Percentiles rank a stretch among this genome's conserved stretches.
Evolutionary conservation across 2,329 filamentous ascomycete genomes (phyloP).

Genomic region (Botrytis hyacinthi): DNA sequence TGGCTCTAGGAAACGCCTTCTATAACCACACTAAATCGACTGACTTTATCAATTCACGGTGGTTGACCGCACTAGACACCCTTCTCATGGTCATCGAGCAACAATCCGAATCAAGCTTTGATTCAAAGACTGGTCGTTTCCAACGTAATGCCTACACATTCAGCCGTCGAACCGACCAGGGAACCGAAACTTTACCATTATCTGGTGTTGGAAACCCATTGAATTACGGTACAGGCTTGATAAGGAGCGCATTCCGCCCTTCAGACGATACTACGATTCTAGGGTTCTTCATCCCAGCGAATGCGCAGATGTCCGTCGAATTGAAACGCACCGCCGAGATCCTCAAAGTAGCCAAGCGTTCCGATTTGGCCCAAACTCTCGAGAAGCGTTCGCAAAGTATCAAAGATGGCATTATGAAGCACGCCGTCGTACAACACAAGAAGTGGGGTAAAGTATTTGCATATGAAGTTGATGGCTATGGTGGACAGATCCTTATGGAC

Average conservation of each 20-base stretch:
- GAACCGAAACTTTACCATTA: conserved; percentile 87
- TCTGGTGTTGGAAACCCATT: conserved; percentile 87
- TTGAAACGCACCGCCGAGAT: conserved; percentile 70
- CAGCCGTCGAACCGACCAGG: conserved; percentile 72
- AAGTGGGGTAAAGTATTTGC: conserved; percentile 79
- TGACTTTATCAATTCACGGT: conserved; percentile 75
- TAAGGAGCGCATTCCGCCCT: conserved; percentile 89
- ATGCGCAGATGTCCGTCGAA: conserved; percentile 94
- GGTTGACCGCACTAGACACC: conserved; percentile 74
- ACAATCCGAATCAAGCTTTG: conserved; percentile 80
- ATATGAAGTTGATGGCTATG: conserved; percentile 85
- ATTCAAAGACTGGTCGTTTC: conserved; percentile 62
- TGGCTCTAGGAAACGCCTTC: conserved; percentile 83
- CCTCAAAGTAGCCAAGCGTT: conserved; percentile 57
- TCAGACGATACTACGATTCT: conserved; percentile 94
- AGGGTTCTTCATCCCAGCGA: conserved; percentile 91
- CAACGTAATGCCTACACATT: conserved; percentile 81
- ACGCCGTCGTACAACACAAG: conserved; percentile 76
- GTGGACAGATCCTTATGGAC: conserved; percentile 80
- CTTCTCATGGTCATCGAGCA: conserved; percentile 71
- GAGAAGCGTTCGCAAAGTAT: conserved; percentile 62
- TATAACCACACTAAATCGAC: conserved; percentile 74
- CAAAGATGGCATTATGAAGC: conserved; percentile 74
- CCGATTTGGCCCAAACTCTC: conserved; percentile 53
- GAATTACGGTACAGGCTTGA: conserved; percentile 76